Base-by-base conservation (phyloP, 2,329 filamentous ascomycete genomes). In the Sphaerulina musiva region DNA sequence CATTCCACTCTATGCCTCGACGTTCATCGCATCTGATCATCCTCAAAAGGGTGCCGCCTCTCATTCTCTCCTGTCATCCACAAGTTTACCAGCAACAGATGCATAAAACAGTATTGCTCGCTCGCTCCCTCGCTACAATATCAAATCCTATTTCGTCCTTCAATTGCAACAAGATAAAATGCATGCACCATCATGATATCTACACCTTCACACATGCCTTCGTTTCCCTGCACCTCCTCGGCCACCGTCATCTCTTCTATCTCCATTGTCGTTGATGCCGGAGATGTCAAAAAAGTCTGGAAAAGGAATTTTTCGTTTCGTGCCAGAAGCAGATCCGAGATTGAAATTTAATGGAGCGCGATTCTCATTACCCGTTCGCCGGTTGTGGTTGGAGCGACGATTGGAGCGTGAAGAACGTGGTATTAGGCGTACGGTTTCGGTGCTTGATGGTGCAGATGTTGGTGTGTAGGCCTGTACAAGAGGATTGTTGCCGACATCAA, bases 221-320 rank as follows among this genome's bases (percentile, higher is more conserved):
- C 68, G 57, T 61, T 71, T 71, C 20, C 68, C 68, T 43, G 65
- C 67, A 51, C 67, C 56, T 20, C 62, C 62, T 17, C 54, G 52
- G 31, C 59, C 61, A 17, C 45, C 42, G 29, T 58, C 61, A 41
- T 64, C 63, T 40, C 61, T 61, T 36, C 61, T 50, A 42, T 64
- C 64, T 34, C 53, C 55, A 23, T 56, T 58, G 29, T 62, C 60
- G 32, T 78, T 78, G 48, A 86, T 69, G 59, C 81, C 82, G 50
- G 82, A 81, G 6, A 87, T 74, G 64, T 89, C 86, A 66, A 90
- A 90, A 51, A 89, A 83, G 64, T 91, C 87, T 23, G 82, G 81
- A 64, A 87, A 80, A 62, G 87, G 85, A 62, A 88, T 78, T 63
- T 86, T 81, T 41, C 87, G 79, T 70, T 92, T 92, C 62, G 82